These are phyloP conservation scores for Starmera caribaea DNA, from an alignment of 805 yeast genomes.

Conservation along the genomic window DNA sequence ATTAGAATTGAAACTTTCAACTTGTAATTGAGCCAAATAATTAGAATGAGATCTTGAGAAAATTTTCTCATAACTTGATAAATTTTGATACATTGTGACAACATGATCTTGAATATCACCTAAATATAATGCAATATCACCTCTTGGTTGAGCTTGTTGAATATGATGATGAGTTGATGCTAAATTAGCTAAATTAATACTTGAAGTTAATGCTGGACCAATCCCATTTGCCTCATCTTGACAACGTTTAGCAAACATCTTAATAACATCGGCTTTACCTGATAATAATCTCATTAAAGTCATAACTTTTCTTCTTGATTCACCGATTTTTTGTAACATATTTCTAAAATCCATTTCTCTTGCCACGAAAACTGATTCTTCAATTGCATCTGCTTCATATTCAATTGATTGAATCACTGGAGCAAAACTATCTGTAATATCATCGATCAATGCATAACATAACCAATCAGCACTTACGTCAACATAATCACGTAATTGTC, in stretches of 20 bases:
- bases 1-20: conserved; percentile 80
- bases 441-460: conserved; percentile 76
- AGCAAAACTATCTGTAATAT: conserved; percentile 76
- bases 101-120: conserved; percentile 98
- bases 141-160: conserved; percentile 54
- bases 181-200: conserved; percentile 27
- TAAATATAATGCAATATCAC: conserved; percentile 82
- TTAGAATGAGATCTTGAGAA: conserved; percentile 87
- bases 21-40: conserved; percentile 89
- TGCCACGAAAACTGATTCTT: conserved; percentile 71
- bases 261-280: conserved; percentile 93
- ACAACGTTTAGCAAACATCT: conserved; percentile 92
- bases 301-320: conserved; percentile 87
- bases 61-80: conserved; percentile 85
- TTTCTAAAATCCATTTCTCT: conserved; percentile 63
- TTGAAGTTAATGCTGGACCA: conserved; percentile 31
- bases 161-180: conserved; percentile 10
- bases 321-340: conserved; percentile 80
- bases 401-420: conserved; percentile 72
- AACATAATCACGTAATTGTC: conserved; percentile 70
- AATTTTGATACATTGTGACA: conserved; percentile 89
- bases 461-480: conserved; percentile 76
- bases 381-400: conserved; percentile 75
- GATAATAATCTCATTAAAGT: conserved; percentile 79
- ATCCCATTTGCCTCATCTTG: conserved; percentile 50